Evolutionary conservation across 768 basidiomycete genomes (phyloP).

Genomic region (Mycena filopes): DNA sequence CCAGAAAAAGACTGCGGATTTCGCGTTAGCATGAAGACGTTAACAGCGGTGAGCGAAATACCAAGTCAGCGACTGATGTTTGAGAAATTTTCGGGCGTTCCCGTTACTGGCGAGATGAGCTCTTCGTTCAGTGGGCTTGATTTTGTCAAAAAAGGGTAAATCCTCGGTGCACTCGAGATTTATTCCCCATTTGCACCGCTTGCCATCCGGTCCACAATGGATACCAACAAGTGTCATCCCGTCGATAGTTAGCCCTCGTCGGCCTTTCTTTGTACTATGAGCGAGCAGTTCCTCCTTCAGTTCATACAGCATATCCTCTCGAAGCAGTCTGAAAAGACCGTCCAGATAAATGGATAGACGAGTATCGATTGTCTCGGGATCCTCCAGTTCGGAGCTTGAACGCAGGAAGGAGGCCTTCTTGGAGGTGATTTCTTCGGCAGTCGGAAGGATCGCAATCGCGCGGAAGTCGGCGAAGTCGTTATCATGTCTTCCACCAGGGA

Average conservation of each 20-base stretch:
- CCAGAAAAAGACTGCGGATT: conserved; percentile 52
- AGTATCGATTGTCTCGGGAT: background rate
- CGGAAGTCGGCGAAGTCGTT: background rate
- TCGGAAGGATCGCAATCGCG: background rate
- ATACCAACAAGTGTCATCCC: conserved; percentile 46
- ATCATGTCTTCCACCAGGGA: background rate
- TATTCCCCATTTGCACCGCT: conserved; percentile 48
- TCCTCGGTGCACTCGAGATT: conserved; percentile 49
- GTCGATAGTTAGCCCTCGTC: conserved; percentile 47
- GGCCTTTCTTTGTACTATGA: conserved; percentile 49
- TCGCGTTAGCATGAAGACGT: background rate
- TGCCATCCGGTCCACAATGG: conserved; percentile 25
- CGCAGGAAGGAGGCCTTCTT: background rate
- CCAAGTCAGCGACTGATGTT: conserved; percentile 62
- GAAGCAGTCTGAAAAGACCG: background rate
- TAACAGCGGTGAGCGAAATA: background rate
- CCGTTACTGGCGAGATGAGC: conserved; percentile 37
- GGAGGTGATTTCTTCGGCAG: background rate
- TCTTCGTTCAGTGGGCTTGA: conserved; percentile 30
- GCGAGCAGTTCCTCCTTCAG: conserved; percentile 33
- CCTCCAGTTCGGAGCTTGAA: background rate
- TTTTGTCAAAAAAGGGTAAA: conserved; percentile 48
- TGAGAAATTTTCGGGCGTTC: conserved; percentile 49
- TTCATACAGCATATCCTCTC: background rate
- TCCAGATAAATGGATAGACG: background rate